Evolutionary conservation across 371 early-diverging fungal species (phyloP), one percentile per base, ranked within the genome.

Genomic region (Mortierella sp.): DNA sequence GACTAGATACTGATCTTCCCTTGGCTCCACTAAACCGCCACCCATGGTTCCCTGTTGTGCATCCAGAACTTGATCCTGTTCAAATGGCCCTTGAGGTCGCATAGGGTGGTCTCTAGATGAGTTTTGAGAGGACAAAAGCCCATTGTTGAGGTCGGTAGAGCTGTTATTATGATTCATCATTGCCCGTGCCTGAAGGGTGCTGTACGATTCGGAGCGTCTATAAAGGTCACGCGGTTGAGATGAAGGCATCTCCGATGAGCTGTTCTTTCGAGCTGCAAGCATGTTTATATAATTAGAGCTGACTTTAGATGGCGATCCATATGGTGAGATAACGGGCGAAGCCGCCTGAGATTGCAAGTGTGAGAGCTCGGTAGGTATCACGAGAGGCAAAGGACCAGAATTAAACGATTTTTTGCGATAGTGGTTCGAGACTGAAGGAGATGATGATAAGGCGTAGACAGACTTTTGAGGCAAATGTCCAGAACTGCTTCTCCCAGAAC

Each of bases 131-230:
- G 59, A 64, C 33, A 68, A 19, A 7, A 55, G 28, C 9, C 52
- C 36, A 53, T 33, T 55, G 13, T 69, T 65, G 41, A 72, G 66
- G 36, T 72, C 69, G 9, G 65, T 57, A 9, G 66, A 28, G 48
- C 66, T 69, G 21, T 57, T 68, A 45, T 61, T 77, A 38, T 66
- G 66, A 22, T 62, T 72, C 69, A 72, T 72, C 22, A 63, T 67
- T 21, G 69, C 33, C 11, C 81, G 81, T 10, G 75, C 67, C 33
- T 80, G 71, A 8, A 80, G 61, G 22, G 81, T 65, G 36, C 69
- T 69, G 47, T 62, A 80, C 0, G 81, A 75, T 45, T 80, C 81
- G n/a, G 76, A 80, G 15, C 81, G 75, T 53, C 76, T 60, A 47
- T 69, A 80, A 22, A 47, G 33, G 40, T 80, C 81, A 6, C 72